Percentiles rank a stretch among this genome's conserved stretches.
phyloP scores from a whole-genome alignment of 2,329 filamentous ascomycete species.

The Penicillium expansum region DNA sequence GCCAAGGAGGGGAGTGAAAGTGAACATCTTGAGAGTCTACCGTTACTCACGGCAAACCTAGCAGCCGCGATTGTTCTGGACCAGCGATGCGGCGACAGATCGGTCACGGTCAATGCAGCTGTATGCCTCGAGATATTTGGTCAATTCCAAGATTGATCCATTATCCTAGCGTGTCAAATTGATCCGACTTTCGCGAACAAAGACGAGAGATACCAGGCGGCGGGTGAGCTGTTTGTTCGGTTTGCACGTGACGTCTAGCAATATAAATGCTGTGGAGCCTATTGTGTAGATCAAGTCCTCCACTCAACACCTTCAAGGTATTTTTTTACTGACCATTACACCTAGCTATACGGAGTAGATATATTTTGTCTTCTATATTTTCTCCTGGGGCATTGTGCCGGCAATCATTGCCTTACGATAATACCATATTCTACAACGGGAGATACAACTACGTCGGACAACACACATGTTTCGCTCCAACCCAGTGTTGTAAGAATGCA shows the following conservation, averaged over 20 bases:
- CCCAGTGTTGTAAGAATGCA: not conserved
- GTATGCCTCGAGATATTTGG: not conserved
- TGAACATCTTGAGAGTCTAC: constrained; percentile 68
- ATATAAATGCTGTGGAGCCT: not conserved
- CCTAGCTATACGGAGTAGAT: not conserved
- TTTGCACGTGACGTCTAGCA: not conserved
- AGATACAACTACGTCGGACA: not conserved
- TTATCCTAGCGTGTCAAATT: not conserved
- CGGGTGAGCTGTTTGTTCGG: constrained; percentile 1
- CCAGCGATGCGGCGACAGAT: not conserved
- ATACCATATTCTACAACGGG: not conserved
- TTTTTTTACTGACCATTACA: too few relatives aligned
- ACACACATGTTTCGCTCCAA: not conserved
- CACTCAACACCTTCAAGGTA: not conserved
- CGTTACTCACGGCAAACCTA: constrained; percentile 12
- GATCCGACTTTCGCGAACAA: not conserved
- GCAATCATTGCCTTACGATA: not conserved
- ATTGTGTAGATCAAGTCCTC: not conserved
- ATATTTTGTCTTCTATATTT: not conserved
- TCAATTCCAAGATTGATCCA: not conserved
- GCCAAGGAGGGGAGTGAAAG: constrained; percentile 86
- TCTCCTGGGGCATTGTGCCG: too few relatives aligned
- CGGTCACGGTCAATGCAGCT: constrained; percentile 1
- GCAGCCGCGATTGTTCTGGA: constrained; percentile 5
- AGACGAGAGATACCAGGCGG: not conserved